A percentile compares a stretch with the other conserved stretches of the same genome.
These are phyloP conservation scores for Tolypocladium inflatum DNA, from an alignment of 2,329 filamentous ascomycete species.

Conservation along the genomic window DNA sequence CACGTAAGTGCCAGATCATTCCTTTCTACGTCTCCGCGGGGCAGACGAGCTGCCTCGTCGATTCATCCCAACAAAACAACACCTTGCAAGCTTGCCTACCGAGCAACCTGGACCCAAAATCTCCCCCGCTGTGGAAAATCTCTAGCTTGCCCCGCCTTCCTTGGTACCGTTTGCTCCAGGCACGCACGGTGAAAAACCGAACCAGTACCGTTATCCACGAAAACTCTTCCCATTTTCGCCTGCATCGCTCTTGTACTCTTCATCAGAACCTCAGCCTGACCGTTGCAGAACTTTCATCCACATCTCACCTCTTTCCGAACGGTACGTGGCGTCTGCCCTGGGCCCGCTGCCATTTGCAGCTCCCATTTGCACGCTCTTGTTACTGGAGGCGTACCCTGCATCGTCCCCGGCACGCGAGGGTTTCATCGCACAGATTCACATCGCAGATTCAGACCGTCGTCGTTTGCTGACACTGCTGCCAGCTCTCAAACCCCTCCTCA, in stretches of 20 bases:
- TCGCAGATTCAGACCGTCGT: background rate
- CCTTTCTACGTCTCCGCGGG: background rate
- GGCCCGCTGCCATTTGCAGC: background rate
- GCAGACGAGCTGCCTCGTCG: background rate
- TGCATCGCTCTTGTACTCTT: slow-evolving; percentile 4
- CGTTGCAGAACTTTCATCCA: slow-evolving; percentile 4
- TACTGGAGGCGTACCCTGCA: background rate
- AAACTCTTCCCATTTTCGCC: slow-evolving; percentile 15
- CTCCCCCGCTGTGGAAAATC: slow-evolving; percentile 1
- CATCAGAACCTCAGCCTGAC: slow-evolving; percentile 6
- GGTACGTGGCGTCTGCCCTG: background rate
- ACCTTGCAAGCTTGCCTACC: background rate
- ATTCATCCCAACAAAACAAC: background rate
- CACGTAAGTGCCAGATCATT: background rate
- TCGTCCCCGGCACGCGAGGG: background rate
- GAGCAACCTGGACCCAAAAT: background rate
- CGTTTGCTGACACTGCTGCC: background rate
- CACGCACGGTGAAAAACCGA: slow-evolving; percentile 3
- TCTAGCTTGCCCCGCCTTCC: slow-evolving; percentile 1
- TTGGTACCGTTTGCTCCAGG: background rate
- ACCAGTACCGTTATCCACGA: slow-evolving; percentile 11
- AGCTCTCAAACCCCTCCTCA: background rate
- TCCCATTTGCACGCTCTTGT: background rate
- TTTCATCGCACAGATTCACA: slow-evolving; percentile 1
- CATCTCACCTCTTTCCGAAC: slow-evolving; percentile 10